Evolutionary conservation across 768 basidiomycete species (phyloP), one percentile per base, ranked within the genome.

Genomic region (Porpolomopsis calyptriformis): DNA sequence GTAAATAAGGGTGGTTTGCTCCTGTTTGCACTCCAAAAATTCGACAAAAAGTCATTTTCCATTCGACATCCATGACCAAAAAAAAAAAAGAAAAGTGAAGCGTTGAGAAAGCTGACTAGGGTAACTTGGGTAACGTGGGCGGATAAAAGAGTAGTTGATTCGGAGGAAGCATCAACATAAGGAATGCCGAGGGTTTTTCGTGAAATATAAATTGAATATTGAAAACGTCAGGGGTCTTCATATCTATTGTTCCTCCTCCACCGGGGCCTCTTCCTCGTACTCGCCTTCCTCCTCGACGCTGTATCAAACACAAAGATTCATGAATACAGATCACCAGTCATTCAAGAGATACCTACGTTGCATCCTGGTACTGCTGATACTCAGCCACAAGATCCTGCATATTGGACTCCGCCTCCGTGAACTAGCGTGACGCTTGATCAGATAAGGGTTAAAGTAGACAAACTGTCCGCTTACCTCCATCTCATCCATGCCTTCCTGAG

Each of bases 401-500:
- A 78, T 97, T 97, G 53, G 88, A 92, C 70, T 98, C 93, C 47
- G 93, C 94, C 67, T 98, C 94, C 52, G 94, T 93, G 78, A 97
- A 91, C 78, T 81, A 54, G 10, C 54, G 51, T 40, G 16, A 54
- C 45, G 16, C 49, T 20, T 14, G 41, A 18, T 35, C 45, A 18
- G 50, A 42, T n/a, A 16, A 36, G 40, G 26, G 26, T 3, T 25
- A 18, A 23, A 16, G 27, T 16, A 36, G 31, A 18, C 22, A 37
- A 18, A 8, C 23, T 12, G 38, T 29, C n/a, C 2, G 61, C 71
- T 37, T 43, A 76, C 76, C 74, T 92, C 88, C 88, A 91, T 89
- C 76, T 91, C 90, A 62, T 92, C 94, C 94, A 99, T 98, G 64
- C 96, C 96, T 73, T 98, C 96, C 64, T 94, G 90, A 27, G 93